Conservation (phyloP, 345 rosid species). For the Gossypium stocksii region DNA sequence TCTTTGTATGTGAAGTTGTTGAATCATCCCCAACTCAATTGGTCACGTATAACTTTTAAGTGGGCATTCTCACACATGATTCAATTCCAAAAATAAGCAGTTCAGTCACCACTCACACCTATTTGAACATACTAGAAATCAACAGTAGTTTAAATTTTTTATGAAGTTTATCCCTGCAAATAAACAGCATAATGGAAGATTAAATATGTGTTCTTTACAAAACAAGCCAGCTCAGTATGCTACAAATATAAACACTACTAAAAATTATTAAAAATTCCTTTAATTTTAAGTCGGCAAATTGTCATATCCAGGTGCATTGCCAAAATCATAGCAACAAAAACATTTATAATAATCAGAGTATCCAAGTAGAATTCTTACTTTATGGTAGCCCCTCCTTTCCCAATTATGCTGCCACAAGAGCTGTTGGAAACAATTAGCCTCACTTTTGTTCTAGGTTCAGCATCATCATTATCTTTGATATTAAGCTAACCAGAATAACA, state of each 20-base stretch:
- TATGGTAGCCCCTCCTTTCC: constrained; percentile 96
- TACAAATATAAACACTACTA: not conserved
- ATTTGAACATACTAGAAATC: not conserved
- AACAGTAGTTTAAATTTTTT: not conserved
- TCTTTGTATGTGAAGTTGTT: not conserved
- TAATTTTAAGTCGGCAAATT: not conserved
- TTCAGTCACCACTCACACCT: not conserved
- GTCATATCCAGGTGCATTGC: not conserved
- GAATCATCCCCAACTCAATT: not conserved
- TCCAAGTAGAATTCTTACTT: constrained; percentile 49
- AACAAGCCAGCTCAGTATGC: not conserved
- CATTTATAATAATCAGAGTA: constrained; percentile 12
- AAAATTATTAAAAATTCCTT: not conserved
- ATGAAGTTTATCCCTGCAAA: not conserved
- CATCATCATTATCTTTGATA: constrained; percentile 66
- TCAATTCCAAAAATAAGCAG: not conserved
- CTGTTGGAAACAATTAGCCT: constrained; percentile 90
- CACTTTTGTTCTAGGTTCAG: constrained; percentile 79
- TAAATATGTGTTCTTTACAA: not conserved
- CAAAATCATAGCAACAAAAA: constrained; percentile 12
- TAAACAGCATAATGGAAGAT: not conserved
- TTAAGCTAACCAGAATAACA: constrained; percentile 49
- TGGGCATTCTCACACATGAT: not conserved
- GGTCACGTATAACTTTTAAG: not conserved
- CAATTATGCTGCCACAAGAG: constrained; percentile 98